Percentiles rank a stretch among this genome's conserved stretches.
Conservation (phyloP, 1,284 basidiomycete genomes). For the Salmacisia buchloeana region DNA sequence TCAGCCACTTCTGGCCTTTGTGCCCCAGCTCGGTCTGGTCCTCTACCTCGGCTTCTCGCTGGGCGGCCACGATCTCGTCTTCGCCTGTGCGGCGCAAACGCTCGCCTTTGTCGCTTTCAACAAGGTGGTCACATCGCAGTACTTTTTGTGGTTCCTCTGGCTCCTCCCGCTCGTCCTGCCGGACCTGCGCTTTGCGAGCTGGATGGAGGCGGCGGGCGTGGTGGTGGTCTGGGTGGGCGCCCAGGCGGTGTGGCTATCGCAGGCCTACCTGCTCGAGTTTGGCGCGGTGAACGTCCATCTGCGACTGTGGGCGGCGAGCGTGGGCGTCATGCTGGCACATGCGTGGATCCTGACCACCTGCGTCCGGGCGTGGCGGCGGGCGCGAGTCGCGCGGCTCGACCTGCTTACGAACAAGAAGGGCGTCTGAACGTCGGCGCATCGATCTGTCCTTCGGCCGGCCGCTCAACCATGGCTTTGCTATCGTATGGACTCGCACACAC, state of each 20-base stretch:
- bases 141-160: conserved; percentile 95
- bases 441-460: no score
- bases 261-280: conserved; percentile 47
- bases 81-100: conserved; percentile 88
- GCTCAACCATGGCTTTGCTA: no score
- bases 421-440: no score
- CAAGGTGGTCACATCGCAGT: conserved; percentile 97
- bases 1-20: conserved; percentile 39
- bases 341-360: conserved; percentile 24
- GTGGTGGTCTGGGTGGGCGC: conserved; percentile 67
- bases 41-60: conserved; percentile 66
- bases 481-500: no score
- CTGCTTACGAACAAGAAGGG: not conserved
- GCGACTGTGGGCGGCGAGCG: conserved; percentile 32
- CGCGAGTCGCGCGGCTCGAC: not conserved
- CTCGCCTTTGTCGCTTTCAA: conserved; percentile 87
- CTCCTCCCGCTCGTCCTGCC: conserved; percentile 79
- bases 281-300: conserved; percentile 36
- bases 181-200: conserved; percentile 57
- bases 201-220: conserved; percentile 53
- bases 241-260: conserved; percentile 42
- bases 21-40: conserved; percentile 68
- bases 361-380: conserved; percentile 30
- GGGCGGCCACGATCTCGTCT: conserved; percentile 61
- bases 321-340: conserved; percentile 32